Evolutionary conservation across 139 green algal genomes (phyloP).

Genomic region (Chlamydomonas schloesseri): DNA sequence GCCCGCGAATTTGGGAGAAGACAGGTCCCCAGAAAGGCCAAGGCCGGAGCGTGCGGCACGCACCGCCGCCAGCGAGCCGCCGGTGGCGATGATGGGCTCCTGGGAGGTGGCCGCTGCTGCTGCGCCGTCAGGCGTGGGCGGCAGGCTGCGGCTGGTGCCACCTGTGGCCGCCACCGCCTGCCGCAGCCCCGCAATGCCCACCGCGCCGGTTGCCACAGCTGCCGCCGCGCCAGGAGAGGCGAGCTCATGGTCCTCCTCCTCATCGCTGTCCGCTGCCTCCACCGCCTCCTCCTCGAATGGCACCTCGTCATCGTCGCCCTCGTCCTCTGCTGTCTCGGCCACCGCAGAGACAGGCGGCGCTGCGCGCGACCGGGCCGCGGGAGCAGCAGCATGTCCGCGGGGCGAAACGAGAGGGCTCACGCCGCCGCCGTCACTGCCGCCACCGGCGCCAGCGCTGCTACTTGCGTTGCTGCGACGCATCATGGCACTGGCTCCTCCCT

Average conservation of each 20-base stretch:
- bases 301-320: too few species aligned
- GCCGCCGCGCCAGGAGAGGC: neutral
- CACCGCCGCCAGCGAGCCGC: slow-evolving; percentile 11
- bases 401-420: too few species aligned
- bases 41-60: slow-evolving; percentile 18
- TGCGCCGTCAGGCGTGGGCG: neutral
- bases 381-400: too few species aligned
- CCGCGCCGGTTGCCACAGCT: neutral
- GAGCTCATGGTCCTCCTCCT: neutral
- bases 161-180: neutral
- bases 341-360: too few species aligned
- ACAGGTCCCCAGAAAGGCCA: slow-evolving; percentile 12
- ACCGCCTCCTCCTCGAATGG: too few species aligned
- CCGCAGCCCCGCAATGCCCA: slow-evolving; percentile 14
- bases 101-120: neutral
- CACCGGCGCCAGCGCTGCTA: neutral
- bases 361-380: too few species aligned
- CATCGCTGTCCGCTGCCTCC: neutral
- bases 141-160: neutral
- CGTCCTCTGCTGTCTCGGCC: too few species aligned
- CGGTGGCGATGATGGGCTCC: neutral
- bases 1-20: neutral
- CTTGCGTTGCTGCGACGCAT: neutral
- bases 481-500: neutral
- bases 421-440: neutral